Evolutionary conservation across 495 filamentous ascomycete genomes (phyloP).

Genomic region (Daldinia concentrica): DNA sequence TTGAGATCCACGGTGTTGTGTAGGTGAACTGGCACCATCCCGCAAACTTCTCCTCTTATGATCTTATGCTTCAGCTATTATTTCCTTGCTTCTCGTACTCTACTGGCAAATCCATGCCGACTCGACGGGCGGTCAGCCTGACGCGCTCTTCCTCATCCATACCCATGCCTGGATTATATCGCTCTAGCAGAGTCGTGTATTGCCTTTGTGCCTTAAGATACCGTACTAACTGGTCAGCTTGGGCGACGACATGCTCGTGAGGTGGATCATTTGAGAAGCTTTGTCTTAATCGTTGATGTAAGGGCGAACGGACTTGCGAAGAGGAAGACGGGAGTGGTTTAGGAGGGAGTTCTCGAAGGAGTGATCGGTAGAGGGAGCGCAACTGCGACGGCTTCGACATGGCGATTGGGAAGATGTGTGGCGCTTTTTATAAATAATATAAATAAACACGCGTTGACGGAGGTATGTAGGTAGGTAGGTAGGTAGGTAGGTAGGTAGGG

Average conservation of each 20-base stretch:
- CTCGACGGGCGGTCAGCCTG: constrained; percentile 81
- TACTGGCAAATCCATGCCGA: constrained; percentile 86
- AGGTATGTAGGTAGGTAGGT: too few relatives aligned
- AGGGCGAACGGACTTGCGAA: constrained; percentile 59
- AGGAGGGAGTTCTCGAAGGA: constrained; percentile 91
- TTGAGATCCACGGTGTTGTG: not conserved
- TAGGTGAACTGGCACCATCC: not conserved
- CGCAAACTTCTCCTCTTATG: not conserved
- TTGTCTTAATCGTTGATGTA: constrained; percentile 68
- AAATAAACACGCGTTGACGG: not conserved
- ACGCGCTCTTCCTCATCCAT: constrained; percentile 88
- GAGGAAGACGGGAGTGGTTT: constrained; percentile 62
- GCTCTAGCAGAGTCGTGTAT: constrained; percentile 81
- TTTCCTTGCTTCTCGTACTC: constrained; percentile 48
- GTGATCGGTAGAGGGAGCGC: constrained; percentile 84
- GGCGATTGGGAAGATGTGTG: not conserved
- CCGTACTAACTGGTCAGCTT: constrained; percentile 77
- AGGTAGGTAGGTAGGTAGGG: too few relatives aligned
- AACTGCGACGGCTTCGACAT: constrained; percentile 58
- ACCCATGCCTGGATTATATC: constrained; percentile 90
- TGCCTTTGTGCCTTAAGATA: constrained; percentile 84
- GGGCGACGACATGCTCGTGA: constrained; percentile 55
- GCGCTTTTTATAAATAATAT: not conserved
- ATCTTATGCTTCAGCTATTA: constrained; percentile 12
- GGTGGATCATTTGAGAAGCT: constrained; percentile 54